phyloP scores from a whole-genome alignment of 176 grass and related monocot genomes.

The Oryza rufipogon region DNA sequence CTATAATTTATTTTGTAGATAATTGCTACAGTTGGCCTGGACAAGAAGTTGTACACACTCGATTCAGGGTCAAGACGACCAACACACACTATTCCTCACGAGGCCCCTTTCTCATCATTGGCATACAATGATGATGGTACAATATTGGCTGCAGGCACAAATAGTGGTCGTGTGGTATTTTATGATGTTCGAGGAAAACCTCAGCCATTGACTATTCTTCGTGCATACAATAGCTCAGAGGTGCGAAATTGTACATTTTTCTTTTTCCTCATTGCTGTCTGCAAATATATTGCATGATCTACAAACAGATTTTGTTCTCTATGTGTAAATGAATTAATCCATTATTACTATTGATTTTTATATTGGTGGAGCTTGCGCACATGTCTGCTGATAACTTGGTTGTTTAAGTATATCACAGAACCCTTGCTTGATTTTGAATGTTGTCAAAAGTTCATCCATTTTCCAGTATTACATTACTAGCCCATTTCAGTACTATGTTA shows the following conservation, averaged over 20 bases:
- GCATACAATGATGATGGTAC: conserved; percentile 93
- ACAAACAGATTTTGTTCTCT: conserved; percentile 8
- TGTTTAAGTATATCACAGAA: background rate
- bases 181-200: conserved; percentile 95
- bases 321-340: background rate
- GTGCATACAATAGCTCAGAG: conserved; percentile 95
- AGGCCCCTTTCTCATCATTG: conserved; percentile 91
- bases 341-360: background rate
- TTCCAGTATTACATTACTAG: conserved; percentile 9
- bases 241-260: conserved; percentile 39
- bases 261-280: conserved; percentile 22
- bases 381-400: conserved; percentile 14
- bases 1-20: conserved; percentile 58
- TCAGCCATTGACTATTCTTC: conserved; percentile 84
- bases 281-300: conserved; percentile 12
- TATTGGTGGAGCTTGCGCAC: background rate
- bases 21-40: conserved; percentile 90
- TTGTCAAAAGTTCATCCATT: background rate
- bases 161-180: conserved; percentile 90
- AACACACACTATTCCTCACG: conserved; percentile 75
- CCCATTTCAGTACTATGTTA: background rate
- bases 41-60: conserved; percentile 87
- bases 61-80: conserved; percentile 78
- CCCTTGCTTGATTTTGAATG: conserved; percentile 2
- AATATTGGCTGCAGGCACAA: conserved; percentile 89